Percentiles rank a stretch among this genome's conserved stretches.
phyloP scores from a whole-genome alignment of 2,329 filamentous ascomycete species.

The Penicillium sp. region DNA sequence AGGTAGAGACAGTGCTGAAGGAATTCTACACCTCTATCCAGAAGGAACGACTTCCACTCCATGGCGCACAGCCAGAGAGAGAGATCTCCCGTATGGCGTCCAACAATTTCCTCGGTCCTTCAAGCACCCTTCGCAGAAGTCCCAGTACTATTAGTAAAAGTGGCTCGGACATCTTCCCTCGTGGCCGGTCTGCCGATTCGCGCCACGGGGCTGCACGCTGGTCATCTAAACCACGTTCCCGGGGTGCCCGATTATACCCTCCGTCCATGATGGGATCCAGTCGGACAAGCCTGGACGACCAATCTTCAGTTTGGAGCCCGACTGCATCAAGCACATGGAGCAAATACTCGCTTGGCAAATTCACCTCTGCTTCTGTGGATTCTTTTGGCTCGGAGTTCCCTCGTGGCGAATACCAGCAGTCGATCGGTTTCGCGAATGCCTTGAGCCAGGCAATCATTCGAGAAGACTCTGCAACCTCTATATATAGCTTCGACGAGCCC shows the following conservation, averaged over 20 bases:
- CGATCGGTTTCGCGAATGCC: slow-evolving; percentile 95
- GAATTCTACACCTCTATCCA: slow-evolving; percentile 90
- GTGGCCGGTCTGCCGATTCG: slow-evolving; percentile 72
- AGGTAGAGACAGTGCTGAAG: slow-evolving; percentile 89
- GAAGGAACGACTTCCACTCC: slow-evolving; percentile 81
- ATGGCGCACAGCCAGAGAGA: slow-evolving; percentile 65
- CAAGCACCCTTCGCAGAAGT: slow-evolving; percentile 75
- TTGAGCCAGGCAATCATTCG: slow-evolving; percentile 95
- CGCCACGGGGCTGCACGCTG: slow-evolving; percentile 70
- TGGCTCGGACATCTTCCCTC: slow-evolving; percentile 75
- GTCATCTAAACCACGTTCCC: slow-evolving; percentile 83
- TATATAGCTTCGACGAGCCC: slow-evolving; percentile 62
- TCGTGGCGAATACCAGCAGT: slow-evolving; percentile 86
- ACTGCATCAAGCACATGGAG: slow-evolving; percentile 93
- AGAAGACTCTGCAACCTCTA: slow-evolving; percentile 64
- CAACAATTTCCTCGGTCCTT: slow-evolving; percentile 72
- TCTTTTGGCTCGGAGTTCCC: slow-evolving; percentile 79
- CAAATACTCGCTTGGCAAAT: slow-evolving; percentile 86
- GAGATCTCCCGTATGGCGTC: slow-evolving; percentile 45
- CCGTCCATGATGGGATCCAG: slow-evolving; percentile 85
- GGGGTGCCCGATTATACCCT: slow-evolving; percentile 71
- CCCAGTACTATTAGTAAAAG: slow-evolving; percentile 93
- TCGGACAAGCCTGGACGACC: slow-evolving; percentile 91
- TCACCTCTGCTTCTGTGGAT: slow-evolving; percentile 90
- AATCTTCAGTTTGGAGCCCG: slow-evolving; percentile 88